Evolutionary conservation across 768 basidiomycete species (phyloP), one percentile per base, ranked within the genome.

Genomic region (Suillus cothurnatus): DNA sequence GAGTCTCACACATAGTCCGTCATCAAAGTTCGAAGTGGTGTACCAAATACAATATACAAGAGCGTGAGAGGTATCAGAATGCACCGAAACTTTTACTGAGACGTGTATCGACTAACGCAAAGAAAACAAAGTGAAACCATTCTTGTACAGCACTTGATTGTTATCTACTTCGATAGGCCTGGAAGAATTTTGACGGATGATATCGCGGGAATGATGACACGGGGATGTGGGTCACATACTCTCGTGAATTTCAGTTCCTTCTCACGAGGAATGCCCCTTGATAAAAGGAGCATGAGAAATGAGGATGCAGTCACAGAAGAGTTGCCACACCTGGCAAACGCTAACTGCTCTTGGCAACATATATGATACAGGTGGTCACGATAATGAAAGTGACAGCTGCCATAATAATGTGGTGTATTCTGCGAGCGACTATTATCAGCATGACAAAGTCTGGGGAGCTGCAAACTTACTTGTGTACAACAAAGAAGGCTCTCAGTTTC

Each of bases 401-500:
- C 79, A 88, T 86, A 43, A 88, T 75, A 5, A 80, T 78, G 32
- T 84, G 71, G 69, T 89, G 87, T 1, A 82, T 73, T 68, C 87
- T 89, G 63, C 41, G 52, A 36, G 57, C n/a, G 36, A 60, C 38
- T 21, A 36, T 23, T 31, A 63, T 36, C 45, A 19, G 36, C 41
- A 53, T 23, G 41, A 56, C 36, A 17, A 38, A 32, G 31, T 38
- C 63, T 61, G 28, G 57, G 17, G 39, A 77, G 5, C 8, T 7
- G 9, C 81, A 62, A 68, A 88, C 78, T 72, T 67, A 82, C 91
- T 86, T 88, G 32, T 84, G 80, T 19, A 82, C 84, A 36, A 76
- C 78, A 45, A 91, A 72, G 71, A 92, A 91, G 2, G 88, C 88
- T 66, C 84, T 82, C 76, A 84, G 80, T 63, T 81, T 78, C 63